Evolutionary conservation across 345 rosid genomes (phyloP).

Genomic region (Ailanthus altissimus): DNA sequence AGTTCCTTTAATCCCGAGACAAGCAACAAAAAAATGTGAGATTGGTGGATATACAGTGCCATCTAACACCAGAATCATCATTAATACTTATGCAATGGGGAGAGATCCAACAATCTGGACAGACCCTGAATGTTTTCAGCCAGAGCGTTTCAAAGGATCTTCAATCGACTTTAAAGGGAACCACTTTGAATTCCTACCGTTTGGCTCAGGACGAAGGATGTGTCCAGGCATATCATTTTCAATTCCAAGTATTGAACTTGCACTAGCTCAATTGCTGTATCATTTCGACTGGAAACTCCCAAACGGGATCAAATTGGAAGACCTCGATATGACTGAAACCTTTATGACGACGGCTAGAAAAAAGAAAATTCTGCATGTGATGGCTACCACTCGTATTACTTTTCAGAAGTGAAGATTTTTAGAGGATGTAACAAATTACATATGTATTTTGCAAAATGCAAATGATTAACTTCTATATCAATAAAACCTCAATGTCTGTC

Average conservation of each 20-base stretch:
- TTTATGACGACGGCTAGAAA: conserved; percentile 4
- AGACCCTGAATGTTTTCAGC: conserved; percentile 7
- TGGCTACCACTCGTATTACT: conserved; percentile 7
- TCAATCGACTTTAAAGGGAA: conserved; percentile 13
- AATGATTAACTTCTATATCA: no score
- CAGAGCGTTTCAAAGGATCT: conserved; percentile 14
- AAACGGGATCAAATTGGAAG: conserved; percentile 1
- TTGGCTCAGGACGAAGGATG: conserved; percentile 23
- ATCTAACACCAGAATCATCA: conserved; percentile 14
- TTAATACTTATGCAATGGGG: conserved; percentile 28
- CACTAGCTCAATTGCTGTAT: conserved; percentile 14
- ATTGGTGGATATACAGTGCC: conserved; percentile 27
- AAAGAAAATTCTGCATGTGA: not conserved
- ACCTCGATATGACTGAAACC: conserved; percentile 17
- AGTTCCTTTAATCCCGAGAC: conserved; percentile 21
- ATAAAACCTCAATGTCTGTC: no score
- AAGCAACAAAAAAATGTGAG: conserved; percentile 20
- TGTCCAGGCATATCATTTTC: conserved; percentile 22
- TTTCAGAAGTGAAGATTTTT: not conserved
- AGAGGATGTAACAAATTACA: no score
- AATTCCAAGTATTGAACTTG: conserved; percentile 6
- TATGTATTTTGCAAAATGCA: no score
- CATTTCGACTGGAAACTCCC: conserved; percentile 23
- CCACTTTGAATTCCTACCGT: conserved; percentile 13
- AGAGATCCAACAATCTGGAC: conserved; percentile 31